These are phyloP conservation scores for Trypanosoma avium DNA, from an alignment of 208 protist genomes.

Conservation along the genomic window DNA sequence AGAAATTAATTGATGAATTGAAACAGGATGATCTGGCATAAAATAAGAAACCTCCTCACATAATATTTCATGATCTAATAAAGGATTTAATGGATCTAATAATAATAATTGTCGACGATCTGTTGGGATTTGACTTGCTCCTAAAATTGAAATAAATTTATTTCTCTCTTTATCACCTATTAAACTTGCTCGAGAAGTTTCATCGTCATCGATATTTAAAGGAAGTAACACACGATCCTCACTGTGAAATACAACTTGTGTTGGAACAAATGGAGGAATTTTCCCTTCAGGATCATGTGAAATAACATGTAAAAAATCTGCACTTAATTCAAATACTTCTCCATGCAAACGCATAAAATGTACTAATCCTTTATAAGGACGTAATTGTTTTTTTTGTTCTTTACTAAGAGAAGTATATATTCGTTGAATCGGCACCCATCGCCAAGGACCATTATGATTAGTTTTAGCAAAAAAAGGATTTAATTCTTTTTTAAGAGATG, in stretches of 20 bases:
- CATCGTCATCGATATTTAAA: slow-evolving; percentile 57
- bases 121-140: slow-evolving; percentile 61
- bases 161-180: slow-evolving; percentile 53
- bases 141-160: slow-evolving; percentile 38
- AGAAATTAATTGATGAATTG: slow-evolving; percentile 25
- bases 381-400: slow-evolving; percentile 48
- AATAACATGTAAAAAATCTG: slow-evolving; percentile 74
- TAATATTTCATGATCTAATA: slow-evolving; percentile 62
- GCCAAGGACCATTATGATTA: slow-evolving; percentile 38
- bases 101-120: slow-evolving; percentile 61
- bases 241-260: slow-evolving; percentile 56
- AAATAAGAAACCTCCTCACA: slow-evolving; percentile 72
- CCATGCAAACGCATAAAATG: slow-evolving; percentile 87
- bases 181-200: slow-evolving; percentile 35
- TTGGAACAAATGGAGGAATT: slow-evolving; percentile 62
- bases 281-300: slow-evolving; percentile 69
- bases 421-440: slow-evolving; percentile 69
- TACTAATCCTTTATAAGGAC: slow-evolving; percentile 63
- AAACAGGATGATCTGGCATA: slow-evolving; percentile 53
- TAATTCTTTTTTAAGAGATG: neutral
- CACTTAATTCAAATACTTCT: slow-evolving; percentile 75
- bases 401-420: slow-evolving; percentile 61
- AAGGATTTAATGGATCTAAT: slow-evolving; percentile 82
- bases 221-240: slow-evolving; percentile 76
- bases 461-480: neutral